These are phyloP conservation scores for Yarrowia alimentaria DNA, from an alignment of 805 yeast species.

Conservation along the genomic window DNA sequence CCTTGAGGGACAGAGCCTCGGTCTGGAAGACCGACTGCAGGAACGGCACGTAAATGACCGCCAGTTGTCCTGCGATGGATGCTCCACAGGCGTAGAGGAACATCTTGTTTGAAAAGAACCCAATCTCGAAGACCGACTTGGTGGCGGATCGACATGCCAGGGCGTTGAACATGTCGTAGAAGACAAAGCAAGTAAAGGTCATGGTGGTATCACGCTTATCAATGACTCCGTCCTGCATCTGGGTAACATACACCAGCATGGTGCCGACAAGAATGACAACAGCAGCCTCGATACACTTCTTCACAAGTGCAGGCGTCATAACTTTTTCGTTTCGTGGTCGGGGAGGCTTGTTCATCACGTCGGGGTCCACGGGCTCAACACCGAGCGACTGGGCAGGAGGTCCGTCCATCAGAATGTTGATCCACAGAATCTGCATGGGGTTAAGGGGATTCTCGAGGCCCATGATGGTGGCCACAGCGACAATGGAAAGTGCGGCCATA, in stretches of 20 bases:
- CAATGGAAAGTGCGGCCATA: conserved; percentile 87
- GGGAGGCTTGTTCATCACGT: conserved; percentile 96
- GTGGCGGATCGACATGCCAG: conserved; percentile 85
- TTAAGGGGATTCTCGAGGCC: conserved; percentile 91
- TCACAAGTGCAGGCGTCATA: conserved; percentile 64
- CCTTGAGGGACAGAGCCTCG: conserved; percentile 75
- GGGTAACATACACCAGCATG: conserved; percentile 76
- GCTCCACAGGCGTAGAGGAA: conserved; percentile 90
- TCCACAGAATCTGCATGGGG: conserved; percentile 98
- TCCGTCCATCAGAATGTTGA: conserved; percentile 96
- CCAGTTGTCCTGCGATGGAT: conserved; percentile 83
- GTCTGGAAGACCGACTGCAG: conserved; percentile 93
- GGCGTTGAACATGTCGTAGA: conserved; percentile 97
- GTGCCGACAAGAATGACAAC: conserved; percentile 79
- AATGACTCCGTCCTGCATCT: conserved; percentile 76
- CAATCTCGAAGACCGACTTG: conserved; percentile 79
- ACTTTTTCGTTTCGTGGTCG: conserved; percentile 84
- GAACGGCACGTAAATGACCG: conserved; percentile 91
- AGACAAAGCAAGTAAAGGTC: conserved; percentile 96
- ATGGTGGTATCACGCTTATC: conserved; percentile 97
- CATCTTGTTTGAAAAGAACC: conserved; percentile 76
- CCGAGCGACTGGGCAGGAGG: conserved; percentile 98
- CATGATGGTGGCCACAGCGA: conserved; percentile 82
- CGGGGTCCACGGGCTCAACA: conserved; percentile 95
- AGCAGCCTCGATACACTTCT: conserved; percentile 75